Percentiles rank a stretch among this genome's conserved stretches.
Evolutionary conservation across 2,329 filamentous ascomycete genomes (phyloP).

Genomic region (Ceratocystiopsis sp.): DNA sequence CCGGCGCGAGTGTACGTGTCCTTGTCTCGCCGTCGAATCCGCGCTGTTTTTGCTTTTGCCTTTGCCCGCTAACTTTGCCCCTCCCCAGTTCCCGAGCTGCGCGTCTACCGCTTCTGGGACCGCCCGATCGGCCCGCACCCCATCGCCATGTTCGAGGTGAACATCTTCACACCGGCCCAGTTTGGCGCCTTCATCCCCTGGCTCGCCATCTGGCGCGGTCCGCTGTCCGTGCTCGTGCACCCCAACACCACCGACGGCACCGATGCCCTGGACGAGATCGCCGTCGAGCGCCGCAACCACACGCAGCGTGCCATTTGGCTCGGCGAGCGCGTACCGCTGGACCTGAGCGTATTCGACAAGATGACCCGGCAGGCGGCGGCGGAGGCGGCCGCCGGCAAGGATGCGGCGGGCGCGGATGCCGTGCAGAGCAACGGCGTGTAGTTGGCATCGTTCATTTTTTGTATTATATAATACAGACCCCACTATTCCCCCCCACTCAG

Average conservation of each 20-base stretch:
- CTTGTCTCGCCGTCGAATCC: not conserved
- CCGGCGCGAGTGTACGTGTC: conserved; percentile 52
- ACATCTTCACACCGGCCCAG: conserved; percentile 67
- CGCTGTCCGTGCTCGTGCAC: conserved; percentile 63
- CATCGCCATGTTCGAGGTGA: conserved; percentile 83
- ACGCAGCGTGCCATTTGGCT: conserved; percentile 57
- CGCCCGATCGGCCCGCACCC: conserved; percentile 67
- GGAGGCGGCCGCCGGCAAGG: not conserved
- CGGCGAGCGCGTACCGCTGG: conserved; percentile 47
- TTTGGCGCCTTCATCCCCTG: conserved; percentile 82
- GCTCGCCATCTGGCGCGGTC: conserved; percentile 67
- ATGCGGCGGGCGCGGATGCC: not conserved
- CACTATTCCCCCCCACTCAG: no score
- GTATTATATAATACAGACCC: no score
- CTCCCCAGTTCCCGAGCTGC: conserved; percentile 57
- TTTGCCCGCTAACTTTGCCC: not conserved
- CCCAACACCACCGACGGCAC: conserved; percentile 51
- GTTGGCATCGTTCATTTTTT: no score
- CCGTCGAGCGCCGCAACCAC: conserved; percentile 36
- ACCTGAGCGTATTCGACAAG: conserved; percentile 32
- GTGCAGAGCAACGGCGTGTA: no score
- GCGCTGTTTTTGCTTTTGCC: not conserved
- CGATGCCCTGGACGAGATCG: conserved; percentile 11
- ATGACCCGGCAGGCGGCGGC: conserved; percentile 8
- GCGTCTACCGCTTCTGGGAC: conserved; percentile 67